phyloP scores from a whole-genome alignment of 441 rosid species.

The Arabidopsis hybrid region DNA sequence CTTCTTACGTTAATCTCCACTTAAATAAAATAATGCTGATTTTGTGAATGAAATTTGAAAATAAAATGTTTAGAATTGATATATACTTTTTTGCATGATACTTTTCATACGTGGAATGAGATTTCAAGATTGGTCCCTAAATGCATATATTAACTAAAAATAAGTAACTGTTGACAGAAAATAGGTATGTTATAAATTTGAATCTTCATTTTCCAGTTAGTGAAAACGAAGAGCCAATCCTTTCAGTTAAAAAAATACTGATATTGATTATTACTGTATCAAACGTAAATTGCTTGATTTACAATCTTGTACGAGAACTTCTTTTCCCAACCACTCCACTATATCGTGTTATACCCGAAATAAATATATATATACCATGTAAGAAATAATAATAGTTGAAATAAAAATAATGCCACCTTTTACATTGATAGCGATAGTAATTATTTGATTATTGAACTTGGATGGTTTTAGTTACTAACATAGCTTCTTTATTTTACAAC shows the following conservation, averaged over 20 bases:
- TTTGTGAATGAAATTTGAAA: constrained; percentile 8
- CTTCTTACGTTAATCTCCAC: background rate
- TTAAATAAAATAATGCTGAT: background rate
- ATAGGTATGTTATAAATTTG: background rate
- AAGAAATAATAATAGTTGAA: constrained; percentile 6
- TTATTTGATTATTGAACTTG: constrained; percentile 18
- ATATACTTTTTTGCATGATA: background rate
- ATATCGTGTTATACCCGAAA: constrained; percentile 21
- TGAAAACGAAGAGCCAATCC: constrained; percentile 8
- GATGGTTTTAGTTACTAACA: constrained; percentile 15
- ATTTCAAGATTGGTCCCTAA: background rate
- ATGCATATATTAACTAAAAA: background rate
- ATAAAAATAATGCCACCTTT: constrained; percentile 14
- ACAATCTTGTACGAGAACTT: constrained; percentile 35
- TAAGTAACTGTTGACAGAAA: background rate
- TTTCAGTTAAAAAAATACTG: background rate
- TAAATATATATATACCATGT: constrained; percentile 1
- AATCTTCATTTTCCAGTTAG: background rate
- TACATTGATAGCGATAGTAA: constrained; percentile 31
- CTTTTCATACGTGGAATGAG: background rate
- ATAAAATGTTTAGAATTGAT: background rate
- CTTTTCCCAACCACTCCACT: constrained; percentile 45
- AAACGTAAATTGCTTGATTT: constrained; percentile 38
- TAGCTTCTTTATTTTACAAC: background rate
- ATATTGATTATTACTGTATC: constrained; percentile 12